Percentiles rank a stretch among this genome's conserved stretches.
Conservation (phyloP, 345 rosid species). For the Lagerstroemia speciosa region DNA sequence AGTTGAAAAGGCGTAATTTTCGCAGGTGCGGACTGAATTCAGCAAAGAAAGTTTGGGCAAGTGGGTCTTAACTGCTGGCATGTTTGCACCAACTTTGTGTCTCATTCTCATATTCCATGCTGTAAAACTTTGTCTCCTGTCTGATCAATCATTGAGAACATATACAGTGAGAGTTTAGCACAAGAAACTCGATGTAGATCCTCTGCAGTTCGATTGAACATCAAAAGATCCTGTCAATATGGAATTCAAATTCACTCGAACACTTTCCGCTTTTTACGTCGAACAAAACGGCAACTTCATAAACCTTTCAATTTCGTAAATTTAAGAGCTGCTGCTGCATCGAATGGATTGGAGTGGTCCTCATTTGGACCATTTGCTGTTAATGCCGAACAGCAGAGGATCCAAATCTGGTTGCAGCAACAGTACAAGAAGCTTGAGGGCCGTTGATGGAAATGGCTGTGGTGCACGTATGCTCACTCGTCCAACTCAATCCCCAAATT, state of each 20-base stretch:
- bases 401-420: slow-evolving; percentile 12
- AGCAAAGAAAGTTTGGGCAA: background rate
- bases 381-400: background rate
- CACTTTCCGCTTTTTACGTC: background rate
- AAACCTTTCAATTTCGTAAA: background rate
- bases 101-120: slow-evolving; percentile 7
- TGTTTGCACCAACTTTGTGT: slow-evolving; percentile 21
- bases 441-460: slow-evolving; percentile 12
- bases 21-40: no score
- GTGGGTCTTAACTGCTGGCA: slow-evolving; percentile 13
- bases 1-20: background rate
- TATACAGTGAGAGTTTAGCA: background rate
- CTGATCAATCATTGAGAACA: slow-evolving; percentile 17
- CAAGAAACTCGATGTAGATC: no score
- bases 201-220: no score
- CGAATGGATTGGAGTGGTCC: background rate
- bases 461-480: slow-evolving; percentile 11
- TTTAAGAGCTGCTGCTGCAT: background rate
- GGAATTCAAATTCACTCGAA: background rate
- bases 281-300: background rate
- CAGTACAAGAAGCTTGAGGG: slow-evolving; percentile 2
- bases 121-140: slow-evolving; percentile 29
- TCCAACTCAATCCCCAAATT: slow-evolving; percentile 14
- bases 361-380: background rate
- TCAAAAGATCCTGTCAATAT: no score